Percentiles rank a stretch among this genome's conserved stretches.
Evolutionary conservation across 2,329 filamentous ascomycete species (phyloP).

Genomic region (Fusarium drepaniforme): DNA sequence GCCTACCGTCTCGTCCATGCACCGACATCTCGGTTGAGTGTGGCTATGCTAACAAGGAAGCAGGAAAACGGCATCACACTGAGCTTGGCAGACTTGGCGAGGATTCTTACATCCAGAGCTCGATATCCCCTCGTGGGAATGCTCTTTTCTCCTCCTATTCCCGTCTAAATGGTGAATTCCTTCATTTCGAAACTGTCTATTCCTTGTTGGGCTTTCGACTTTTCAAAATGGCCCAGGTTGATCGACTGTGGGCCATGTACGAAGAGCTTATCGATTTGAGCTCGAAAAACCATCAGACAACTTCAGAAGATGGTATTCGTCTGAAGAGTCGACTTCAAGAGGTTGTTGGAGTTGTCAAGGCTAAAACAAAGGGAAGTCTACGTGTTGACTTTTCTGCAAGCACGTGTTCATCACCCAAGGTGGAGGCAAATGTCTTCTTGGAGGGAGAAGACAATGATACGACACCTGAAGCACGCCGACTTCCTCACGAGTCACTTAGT

Average conservation of each 20-base stretch:
- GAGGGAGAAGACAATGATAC: neutral
- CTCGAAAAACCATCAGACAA: neutral
- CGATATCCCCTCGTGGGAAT: neutral
- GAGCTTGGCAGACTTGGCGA: conserved; percentile 11
- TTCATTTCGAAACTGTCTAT: neutral
- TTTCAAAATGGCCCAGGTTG: neutral
- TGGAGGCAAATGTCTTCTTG: neutral
- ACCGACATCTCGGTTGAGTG: conserved; percentile 5
- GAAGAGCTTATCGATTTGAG: neutral
- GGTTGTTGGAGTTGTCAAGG: neutral
- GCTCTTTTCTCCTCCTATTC: neutral
- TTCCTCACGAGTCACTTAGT: conserved; percentile 10
- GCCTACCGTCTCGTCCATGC: conserved; percentile 1
- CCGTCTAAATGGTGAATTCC: neutral
- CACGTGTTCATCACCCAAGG: neutral
- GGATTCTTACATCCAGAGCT: neutral
- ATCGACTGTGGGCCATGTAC: neutral
- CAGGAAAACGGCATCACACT: conserved; percentile 7
- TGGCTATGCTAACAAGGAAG: conserved; percentile 11
- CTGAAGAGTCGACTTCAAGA: neutral
- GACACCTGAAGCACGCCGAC: neutral
- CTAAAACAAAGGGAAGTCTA: conserved; percentile 4
- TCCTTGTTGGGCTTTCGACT: neutral
- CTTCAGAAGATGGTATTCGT: neutral
- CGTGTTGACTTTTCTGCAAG: neutral